These are phyloP conservation scores for Sesbania bispinosa DNA, from an alignment of 306 rosid species.

Conservation along the genomic window DNA sequence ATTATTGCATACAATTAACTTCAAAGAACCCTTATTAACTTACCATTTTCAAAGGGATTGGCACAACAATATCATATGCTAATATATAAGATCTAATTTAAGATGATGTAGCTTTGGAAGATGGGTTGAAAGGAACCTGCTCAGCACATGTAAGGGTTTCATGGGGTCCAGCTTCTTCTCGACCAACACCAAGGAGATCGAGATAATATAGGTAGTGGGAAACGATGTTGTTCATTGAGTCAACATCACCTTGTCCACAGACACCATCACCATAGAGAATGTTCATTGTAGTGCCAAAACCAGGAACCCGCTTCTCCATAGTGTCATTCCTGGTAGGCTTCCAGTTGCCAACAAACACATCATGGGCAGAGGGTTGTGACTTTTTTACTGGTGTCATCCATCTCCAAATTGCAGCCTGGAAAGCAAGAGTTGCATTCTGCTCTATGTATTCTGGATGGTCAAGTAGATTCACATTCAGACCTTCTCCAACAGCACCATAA, in stretches of 20 bases:
- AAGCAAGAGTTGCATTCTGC: slow-evolving; percentile 93
- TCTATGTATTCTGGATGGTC: slow-evolving; percentile 87
- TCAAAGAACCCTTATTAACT: slow-evolving; percentile 45
- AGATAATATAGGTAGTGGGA: slow-evolving; percentile 82
- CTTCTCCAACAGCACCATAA: slow-evolving; percentile 76
- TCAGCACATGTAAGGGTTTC: slow-evolving; percentile 68
- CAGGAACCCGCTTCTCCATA: slow-evolving; percentile 60
- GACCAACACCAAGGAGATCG: slow-evolving; percentile 69
- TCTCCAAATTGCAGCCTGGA: slow-evolving; percentile 88
- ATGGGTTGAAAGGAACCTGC: slow-evolving; percentile 77
- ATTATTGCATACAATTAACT: slow-evolving; percentile 39
- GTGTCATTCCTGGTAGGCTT: slow-evolving; percentile 95
- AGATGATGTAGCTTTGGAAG: slow-evolving; percentile 49
- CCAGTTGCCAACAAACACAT: slow-evolving; percentile 83
- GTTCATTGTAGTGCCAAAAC: slow-evolving; percentile 94
- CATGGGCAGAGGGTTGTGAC: slow-evolving; percentile 85
- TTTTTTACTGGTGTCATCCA: slow-evolving; percentile 83
- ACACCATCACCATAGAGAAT: slow-evolving; percentile 71
- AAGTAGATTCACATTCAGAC: slow-evolving; percentile 65
- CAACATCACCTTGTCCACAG: slow-evolving; percentile 80
- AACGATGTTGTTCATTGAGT: slow-evolving; percentile 67
- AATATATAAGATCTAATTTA: slow-evolving; percentile 32
- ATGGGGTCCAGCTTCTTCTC: slow-evolving; percentile 72
- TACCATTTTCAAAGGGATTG: slow-evolving; percentile 28
- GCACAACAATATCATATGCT: slow-evolving; percentile 39